These are phyloP conservation scores for Incumbomyces delicatus DNA, from an alignment of 2,329 filamentous ascomycete species.

Conservation along the genomic window DNA sequence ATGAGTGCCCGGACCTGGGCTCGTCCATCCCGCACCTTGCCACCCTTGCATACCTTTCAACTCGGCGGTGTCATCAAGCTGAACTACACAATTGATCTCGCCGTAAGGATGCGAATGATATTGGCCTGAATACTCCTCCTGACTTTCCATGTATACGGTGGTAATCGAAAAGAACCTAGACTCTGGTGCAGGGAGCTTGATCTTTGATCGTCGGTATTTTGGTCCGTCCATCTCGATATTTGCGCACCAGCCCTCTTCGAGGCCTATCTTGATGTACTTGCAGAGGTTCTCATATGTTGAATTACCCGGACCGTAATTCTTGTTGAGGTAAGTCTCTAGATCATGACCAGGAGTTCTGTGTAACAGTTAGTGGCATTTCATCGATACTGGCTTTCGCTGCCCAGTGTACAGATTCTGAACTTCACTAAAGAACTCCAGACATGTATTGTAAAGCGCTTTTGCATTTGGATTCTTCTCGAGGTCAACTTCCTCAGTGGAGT, in stretches of 20 bases:
- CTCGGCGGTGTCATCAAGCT: slow-evolving; percentile 41
- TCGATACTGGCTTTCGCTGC: neutral
- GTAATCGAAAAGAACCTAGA: slow-evolving; percentile 48
- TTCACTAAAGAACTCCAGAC: slow-evolving; percentile 22
- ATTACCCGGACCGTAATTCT: slow-evolving; percentile 35
- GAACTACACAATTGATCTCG: slow-evolving; percentile 47
- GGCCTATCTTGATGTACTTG: slow-evolving; percentile 29
- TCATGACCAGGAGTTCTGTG: slow-evolving; percentile 37
- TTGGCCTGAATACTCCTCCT: slow-evolving; percentile 42
- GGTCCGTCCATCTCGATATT: slow-evolving; percentile 35
- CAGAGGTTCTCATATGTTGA: slow-evolving; percentile 36
- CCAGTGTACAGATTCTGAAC: slow-evolving; percentile 23
- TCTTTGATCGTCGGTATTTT: slow-evolving; percentile 40
- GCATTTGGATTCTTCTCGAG: slow-evolving; percentile 14
- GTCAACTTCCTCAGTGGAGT: slow-evolving; percentile 9
- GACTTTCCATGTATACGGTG: slow-evolving; percentile 47
- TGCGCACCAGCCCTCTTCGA: slow-evolving; percentile 39
- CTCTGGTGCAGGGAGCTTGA: slow-evolving; percentile 36
- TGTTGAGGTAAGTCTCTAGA: slow-evolving; percentile 36
- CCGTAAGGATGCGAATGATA: slow-evolving; percentile 47
- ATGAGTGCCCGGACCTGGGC: slow-evolving; percentile 45
- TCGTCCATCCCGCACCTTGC: slow-evolving; percentile 49
- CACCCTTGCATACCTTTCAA: slow-evolving; percentile 48
- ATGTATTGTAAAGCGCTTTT: slow-evolving; percentile 9
- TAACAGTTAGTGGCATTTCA: neutral